These are phyloP conservation scores for Brassica cretica DNA, from an alignment of 345 rosid genomes.

Conservation along the genomic window DNA sequence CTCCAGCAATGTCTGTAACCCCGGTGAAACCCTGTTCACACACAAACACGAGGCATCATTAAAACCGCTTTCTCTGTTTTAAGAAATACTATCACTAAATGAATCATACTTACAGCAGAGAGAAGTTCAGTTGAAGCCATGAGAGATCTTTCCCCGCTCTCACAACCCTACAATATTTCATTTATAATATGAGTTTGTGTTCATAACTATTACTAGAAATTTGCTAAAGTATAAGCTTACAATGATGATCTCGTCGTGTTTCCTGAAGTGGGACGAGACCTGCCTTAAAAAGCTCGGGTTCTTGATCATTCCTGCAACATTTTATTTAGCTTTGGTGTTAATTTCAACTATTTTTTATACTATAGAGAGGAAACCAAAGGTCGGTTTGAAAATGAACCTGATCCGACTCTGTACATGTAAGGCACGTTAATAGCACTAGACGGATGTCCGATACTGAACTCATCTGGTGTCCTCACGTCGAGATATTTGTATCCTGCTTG, in stretches of 20 bases:
- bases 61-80: background rate
- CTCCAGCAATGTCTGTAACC: slow-evolving; percentile 74
- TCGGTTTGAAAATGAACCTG: slow-evolving; percentile 48
- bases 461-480: slow-evolving; percentile 82
- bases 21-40: slow-evolving; percentile 63
- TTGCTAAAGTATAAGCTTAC: slow-evolving; percentile 41
- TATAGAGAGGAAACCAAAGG: background rate
- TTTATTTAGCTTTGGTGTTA: background rate
- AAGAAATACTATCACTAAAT: background rate
- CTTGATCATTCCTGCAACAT: slow-evolving; percentile 61
- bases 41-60: background rate
- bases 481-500: slow-evolving; percentile 81
- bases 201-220: background rate
- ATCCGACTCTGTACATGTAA: slow-evolving; percentile 76
- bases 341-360: background rate
- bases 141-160: slow-evolving; percentile 65
- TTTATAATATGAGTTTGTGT: background rate
- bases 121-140: slow-evolving; percentile 82
- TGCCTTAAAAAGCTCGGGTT: slow-evolving; percentile 63
- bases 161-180: slow-evolving; percentile 63
- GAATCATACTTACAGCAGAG: slow-evolving; percentile 57
- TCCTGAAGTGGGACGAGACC: slow-evolving; percentile 58
- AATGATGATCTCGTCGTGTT: slow-evolving; percentile 77
- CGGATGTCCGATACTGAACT: slow-evolving; percentile 77
- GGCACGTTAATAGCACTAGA: slow-evolving; percentile 79